phyloP scores from a whole-genome alignment of 768 basidiomycete genomes.

The Xerocomellus dryophilus region DNA sequence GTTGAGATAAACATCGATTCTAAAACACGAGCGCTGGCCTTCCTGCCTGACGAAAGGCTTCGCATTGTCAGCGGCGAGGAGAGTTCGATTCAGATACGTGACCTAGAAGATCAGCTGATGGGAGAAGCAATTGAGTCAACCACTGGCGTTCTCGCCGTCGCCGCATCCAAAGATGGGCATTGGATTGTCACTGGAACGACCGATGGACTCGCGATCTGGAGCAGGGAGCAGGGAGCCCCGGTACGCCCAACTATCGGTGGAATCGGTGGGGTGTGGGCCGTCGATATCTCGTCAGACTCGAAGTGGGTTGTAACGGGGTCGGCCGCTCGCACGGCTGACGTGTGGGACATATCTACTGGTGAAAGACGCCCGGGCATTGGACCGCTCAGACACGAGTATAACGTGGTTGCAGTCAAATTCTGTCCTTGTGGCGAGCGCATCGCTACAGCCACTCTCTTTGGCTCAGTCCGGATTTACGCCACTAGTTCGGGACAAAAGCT shows the following conservation, averaged over 20 bases:
- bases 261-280: conserved; percentile 9
- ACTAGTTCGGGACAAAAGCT: conserved; percentile 9
- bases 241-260: neutral
- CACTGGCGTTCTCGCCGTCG: conserved; percentile 4
- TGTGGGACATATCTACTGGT: conserved; percentile 18
- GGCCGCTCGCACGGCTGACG: conserved; percentile 7
- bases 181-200: conserved; percentile 7
- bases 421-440: conserved; percentile 18
- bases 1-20: conserved; percentile 3
- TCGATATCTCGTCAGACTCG: conserved; percentile 19
- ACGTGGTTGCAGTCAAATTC: conserved; percentile 18
- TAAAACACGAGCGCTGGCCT: conserved; percentile 11
- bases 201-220: conserved; percentile 16
- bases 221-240: neutral
- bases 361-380: neutral
- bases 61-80: conserved; percentile 14
- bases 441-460: conserved; percentile 20
- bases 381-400: conserved; percentile 16
- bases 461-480: conserved; percentile 16
- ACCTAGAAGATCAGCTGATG: neutral
- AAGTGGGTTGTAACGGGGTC: conserved; percentile 21
- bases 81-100: conserved; percentile 6
- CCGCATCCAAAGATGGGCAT: conserved; percentile 9
- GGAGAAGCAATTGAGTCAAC: conserved; percentile 9
- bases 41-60: neutral